Evolutionary conservation across 306 rosid species (phyloP), one percentile per base, ranked within the genome.

Genomic region (Mucuna pruriens): DNA sequence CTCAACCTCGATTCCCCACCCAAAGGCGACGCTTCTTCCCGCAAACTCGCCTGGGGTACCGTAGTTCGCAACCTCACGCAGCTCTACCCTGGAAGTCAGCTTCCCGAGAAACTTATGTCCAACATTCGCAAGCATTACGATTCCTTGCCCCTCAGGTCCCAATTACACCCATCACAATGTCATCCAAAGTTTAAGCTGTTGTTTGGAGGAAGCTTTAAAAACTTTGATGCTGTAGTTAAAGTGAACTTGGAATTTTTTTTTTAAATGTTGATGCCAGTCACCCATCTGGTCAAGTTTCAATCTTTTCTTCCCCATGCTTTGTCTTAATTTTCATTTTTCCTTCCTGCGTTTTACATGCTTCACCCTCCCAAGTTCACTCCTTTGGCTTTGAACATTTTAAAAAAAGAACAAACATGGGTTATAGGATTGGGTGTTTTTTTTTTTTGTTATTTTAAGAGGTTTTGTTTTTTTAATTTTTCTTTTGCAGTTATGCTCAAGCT

Each of bases 41-140:
- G 88, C 29, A 94, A 94, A 80, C 88, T 89, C 25, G 92, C 89
- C 20, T 91, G 97, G 98, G 94, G 94, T 0, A 85, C 87, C 34
- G 94, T 94, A 16, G 93, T 94, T 1, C 84, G 97, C 25, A 92
- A 92, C 26, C 97, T 92, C 33, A 92, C 97, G 8, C 97, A 87
- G 84, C 92, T 94, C 7, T 94, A 94, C 75, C 98, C 97, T 1
- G 97, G 93, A 1, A 94, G 97, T 71, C 97, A 94, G 87, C 84
- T 94, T 0, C 97, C 98, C 16, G 99, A 95, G 86, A 95, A 89
- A 81, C 97, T 95, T 57, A 90, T 95, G 78, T 88, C 96, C 52
- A 90, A 81, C 52, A 87, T 95, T 54, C 94, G 98, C 79, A 95
- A 86, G 84, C 99, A 95, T 81, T 93, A 91, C 40, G 96, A 93